Percentiles rank a stretch among this genome's conserved stretches.
Conservation (phyloP, 2,329 filamentous ascomycete species). For the Ambrosiella cleistominuta region DNA sequence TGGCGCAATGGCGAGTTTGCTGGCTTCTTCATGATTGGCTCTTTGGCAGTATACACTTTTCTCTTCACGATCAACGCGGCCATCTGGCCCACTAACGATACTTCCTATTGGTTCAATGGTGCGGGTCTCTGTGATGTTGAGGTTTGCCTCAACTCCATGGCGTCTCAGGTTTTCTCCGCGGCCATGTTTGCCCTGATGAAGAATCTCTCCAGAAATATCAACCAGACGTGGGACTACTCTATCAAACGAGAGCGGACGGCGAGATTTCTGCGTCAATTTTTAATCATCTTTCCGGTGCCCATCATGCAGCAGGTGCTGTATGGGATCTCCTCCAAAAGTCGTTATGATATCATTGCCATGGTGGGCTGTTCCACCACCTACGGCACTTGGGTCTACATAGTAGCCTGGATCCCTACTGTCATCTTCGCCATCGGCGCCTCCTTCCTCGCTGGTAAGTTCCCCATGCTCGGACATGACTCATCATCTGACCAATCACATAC, state of each 20-base stretch:
- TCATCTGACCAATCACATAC: neutral
- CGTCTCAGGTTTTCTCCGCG: conserved; percentile 33
- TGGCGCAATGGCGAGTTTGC: conserved; percentile 36
- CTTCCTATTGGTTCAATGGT: conserved; percentile 32
- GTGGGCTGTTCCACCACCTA: conserved; percentile 31
- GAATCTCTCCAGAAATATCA: conserved; percentile 33
- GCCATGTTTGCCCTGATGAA: conserved; percentile 37
- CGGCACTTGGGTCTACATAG: conserved; percentile 30
- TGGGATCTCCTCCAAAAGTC: conserved; percentile 28
- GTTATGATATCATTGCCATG: conserved; percentile 33
- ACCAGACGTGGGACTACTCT: conserved; percentile 25
- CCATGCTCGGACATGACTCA: conserved; percentile 2
- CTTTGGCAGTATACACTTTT: conserved; percentile 29
- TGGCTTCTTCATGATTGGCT: conserved; percentile 31
- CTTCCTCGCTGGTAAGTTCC: conserved; percentile 30
- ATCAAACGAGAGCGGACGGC: conserved; percentile 24
- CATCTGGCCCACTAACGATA: conserved; percentile 36
- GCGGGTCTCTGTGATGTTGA: conserved; percentile 36
- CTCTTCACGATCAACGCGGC: conserved; percentile 32
- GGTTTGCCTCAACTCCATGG: conserved; percentile 25
- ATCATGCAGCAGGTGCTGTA: conserved; percentile 31
- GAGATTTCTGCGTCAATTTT: conserved; percentile 28
- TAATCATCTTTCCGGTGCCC: conserved; percentile 38
- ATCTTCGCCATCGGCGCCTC: conserved; percentile 27
- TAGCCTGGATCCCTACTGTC: conserved; percentile 30